A percentile compares a stretch with the other conserved stretches of the same genome.
Evolutionary conservation across 2,329 filamentous ascomycete genomes (phyloP).

Genomic region (Ilyonectria destructans): DNA sequence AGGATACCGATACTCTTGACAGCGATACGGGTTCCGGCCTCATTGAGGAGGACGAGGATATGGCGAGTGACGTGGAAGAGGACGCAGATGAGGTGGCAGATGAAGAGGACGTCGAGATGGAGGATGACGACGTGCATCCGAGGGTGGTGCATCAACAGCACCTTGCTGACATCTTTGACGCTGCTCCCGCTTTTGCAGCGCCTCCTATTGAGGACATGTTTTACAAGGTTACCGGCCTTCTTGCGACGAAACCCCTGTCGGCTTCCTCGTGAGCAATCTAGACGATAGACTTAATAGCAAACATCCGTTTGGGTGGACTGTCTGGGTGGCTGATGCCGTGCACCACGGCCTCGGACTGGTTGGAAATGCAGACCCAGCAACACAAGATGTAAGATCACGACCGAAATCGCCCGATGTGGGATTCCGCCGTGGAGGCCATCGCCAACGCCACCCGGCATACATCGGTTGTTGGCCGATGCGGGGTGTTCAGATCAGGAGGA

Average conservation of each 20-base stretch:
- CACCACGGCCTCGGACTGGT: constrained; percentile 1
- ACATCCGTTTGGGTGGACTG: constrained; percentile 4
- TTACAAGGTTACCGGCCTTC: constrained; percentile 76
- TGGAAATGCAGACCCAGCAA: constrained; percentile 11
- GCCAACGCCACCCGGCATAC: constrained; percentile 41
- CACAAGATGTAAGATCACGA: constrained; percentile 17
- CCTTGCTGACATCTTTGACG: constrained; percentile 80
- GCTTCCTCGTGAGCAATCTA: constrained; percentile 42
- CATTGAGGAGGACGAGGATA: constrained; percentile 58
- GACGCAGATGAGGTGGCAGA: constrained; percentile 57
- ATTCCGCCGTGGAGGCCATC: constrained; percentile 36
- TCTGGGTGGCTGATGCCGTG: not conserved
- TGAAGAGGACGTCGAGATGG: constrained; percentile 63
- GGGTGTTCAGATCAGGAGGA: constrained; percentile 28
- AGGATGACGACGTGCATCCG: constrained; percentile 66
- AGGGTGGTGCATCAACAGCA: constrained; percentile 79
- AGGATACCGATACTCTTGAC: constrained; percentile 54
- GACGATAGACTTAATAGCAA: constrained; percentile 34
- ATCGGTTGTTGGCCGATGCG: constrained; percentile 38
- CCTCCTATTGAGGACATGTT: constrained; percentile 84
- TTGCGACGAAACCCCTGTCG: constrained; percentile 70
- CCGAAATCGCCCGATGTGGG: constrained; percentile 28
- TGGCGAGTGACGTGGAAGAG: constrained; percentile 62
- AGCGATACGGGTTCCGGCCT: constrained; percentile 50
- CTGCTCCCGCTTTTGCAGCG: constrained; percentile 78